Base-by-base conservation (phyloP, 805 yeast species). In the Isabelozyma rhagii region DNA sequence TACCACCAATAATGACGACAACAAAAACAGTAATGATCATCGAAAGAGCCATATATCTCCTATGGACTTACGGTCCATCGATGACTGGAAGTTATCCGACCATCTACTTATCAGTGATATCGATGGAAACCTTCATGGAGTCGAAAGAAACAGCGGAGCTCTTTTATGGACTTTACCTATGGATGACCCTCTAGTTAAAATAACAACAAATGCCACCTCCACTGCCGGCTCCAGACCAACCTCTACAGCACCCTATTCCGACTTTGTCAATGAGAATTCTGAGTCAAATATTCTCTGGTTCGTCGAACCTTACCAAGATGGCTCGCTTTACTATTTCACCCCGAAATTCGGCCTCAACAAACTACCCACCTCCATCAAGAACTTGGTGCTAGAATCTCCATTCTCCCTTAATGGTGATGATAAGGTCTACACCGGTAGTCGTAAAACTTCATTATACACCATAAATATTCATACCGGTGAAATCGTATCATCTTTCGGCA, bases 221-320 rank as follows among this genome's bases (percentile, higher is more conserved):
- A 21, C 21, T 4, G 39, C 15, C 13, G n/a, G 34, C 21, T 28
- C 45, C 21, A 28, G 8, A 8, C 15, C 45, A 14, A 17, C 45
- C 6, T 28, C 45, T 5, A 14, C 36, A 8, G 27, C 21, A 13
- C 11, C 36, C 38, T 21, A 21, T 21, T 21, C 25, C 25, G n/a
- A 40, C 47, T 14, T 36, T n/a, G 27, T 18, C 9, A 46, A 40
- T 28, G 31, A 52, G 6, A 45, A 47, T 13, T 28, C 60, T 9
- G 57, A 53, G 8, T 53, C 67, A 5, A 71, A 70, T 52, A 62
- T 69, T 46, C 80, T 85, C 0, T 88, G 97, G 93, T 84, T 93
- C 47, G 93, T 94, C 1, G 99, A 94, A 57, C 98, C 98, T 0
- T 80, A 78, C 55, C 85, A 84, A 4, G 96, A 88, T 50, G 99